Conservation (phyloP, 2,329 filamentous ascomycete genomes). For the Fusarium sp. region DNA sequence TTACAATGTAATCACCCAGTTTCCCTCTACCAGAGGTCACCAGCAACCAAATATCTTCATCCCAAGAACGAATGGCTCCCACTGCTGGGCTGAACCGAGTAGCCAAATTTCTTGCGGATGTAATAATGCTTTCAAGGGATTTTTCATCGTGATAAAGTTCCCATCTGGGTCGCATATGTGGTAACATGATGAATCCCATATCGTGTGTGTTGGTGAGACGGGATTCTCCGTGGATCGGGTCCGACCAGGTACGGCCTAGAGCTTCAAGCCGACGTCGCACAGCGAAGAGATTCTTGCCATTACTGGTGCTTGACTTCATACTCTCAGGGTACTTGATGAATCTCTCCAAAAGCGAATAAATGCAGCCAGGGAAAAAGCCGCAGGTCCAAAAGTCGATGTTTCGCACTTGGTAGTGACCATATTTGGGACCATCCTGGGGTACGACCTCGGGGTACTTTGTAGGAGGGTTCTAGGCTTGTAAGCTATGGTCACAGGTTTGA, state of each 20-base stretch:
- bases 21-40: conserved; percentile 40
- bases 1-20: conserved; percentile 50
- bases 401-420: conserved; percentile 44
- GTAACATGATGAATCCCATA: conserved; percentile 65
- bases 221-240: conserved; percentile 48
- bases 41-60: conserved; percentile 42
- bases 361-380: conserved; percentile 54
- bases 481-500: background rate
- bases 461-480: background rate
- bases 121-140: conserved; percentile 54
- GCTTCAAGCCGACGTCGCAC: background rate
- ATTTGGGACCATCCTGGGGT: conserved; percentile 41
- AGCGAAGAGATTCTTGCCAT: background rate
- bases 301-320: background rate
- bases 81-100: conserved; percentile 55
- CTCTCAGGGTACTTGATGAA: conserved; percentile 43
- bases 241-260: conserved; percentile 20
- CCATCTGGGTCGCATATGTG: conserved; percentile 56
- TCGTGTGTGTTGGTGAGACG: conserved; percentile 64
- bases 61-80: conserved; percentile 62
- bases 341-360: conserved; percentile 52
- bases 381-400: conserved; percentile 55
- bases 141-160: conserved; percentile 55
- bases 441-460: conserved; percentile 46
- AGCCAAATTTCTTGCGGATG: conserved; percentile 57